These are phyloP conservation scores for Datura wrightii DNA, from an alignment of 257 asterid genomes.

Conservation along the genomic window DNA sequence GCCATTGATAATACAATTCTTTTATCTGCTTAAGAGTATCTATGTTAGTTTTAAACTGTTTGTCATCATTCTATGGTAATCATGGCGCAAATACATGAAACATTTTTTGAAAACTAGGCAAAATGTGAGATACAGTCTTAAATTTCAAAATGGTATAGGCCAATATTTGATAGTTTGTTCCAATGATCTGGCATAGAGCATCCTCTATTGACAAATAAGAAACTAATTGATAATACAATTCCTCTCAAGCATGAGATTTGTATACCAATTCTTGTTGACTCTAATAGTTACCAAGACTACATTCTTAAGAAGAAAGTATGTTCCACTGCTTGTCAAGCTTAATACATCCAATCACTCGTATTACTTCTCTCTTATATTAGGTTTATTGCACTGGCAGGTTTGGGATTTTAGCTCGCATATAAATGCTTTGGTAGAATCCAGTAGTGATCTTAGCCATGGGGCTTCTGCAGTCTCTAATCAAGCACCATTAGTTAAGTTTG, in stretches of 20 bases:
- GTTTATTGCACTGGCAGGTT: conserved; percentile 55
- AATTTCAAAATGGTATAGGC: conserved; percentile 17
- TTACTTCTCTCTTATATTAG: not conserved
- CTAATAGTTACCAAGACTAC: conserved; percentile 6
- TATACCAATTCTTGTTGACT: not conserved
- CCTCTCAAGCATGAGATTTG: conserved; percentile 6
- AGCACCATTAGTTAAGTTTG: conserved; percentile 73
- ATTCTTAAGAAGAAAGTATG: not conserved
- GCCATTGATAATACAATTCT: not conserved
- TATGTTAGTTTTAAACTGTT: not conserved
- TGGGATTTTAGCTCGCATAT: conserved; percentile 93
- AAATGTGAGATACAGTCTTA: conserved; percentile 11
- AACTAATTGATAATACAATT: not conserved
- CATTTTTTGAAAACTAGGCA: not conserved
- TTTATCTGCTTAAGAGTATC: not conserved
- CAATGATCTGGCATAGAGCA: not conserved
- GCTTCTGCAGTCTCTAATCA: conserved; percentile 60
- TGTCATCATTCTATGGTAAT: not conserved
- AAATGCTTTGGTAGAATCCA: conserved; percentile 69
- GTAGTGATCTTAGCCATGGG: conserved; percentile 49
- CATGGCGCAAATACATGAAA: conserved; percentile 1
- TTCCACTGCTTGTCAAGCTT: conserved; percentile 19
- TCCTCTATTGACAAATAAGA: not conserved
- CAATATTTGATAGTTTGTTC: not conserved
- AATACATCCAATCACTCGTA: not conserved